Conservation (phyloP, 371 early-diverging fungal genomes). For the Saksenaea vasiformis region DNA sequence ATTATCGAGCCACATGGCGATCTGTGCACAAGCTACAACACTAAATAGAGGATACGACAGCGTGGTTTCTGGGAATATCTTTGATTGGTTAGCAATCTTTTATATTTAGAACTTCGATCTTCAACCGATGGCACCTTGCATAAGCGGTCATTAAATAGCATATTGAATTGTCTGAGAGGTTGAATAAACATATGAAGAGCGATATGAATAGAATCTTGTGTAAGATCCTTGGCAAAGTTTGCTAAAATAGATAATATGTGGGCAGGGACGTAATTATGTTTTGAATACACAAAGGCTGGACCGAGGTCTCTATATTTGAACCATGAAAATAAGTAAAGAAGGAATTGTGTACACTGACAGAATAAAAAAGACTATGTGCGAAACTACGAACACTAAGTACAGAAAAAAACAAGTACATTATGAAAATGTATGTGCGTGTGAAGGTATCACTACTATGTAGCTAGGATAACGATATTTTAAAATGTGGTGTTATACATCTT, state of each 20-base stretch:
- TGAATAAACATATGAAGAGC: no score
- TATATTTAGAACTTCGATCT: neutral
- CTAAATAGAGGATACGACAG: neutral
- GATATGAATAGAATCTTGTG: no score
- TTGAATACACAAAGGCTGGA: neutral
- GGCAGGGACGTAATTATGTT: neutral
- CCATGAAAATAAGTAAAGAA: slow-evolving; percentile 5
- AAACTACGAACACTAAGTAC: slow-evolving; percentile 17
- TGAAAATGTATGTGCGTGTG: neutral
- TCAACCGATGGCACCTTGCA: no score
- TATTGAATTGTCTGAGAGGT: no score
- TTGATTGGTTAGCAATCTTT: neutral
- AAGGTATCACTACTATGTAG: neutral
- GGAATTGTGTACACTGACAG: slow-evolving; percentile 22
- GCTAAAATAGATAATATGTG: neutral
- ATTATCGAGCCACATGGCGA: neutral
- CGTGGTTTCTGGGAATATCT: neutral
- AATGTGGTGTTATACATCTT: slow-evolving; percentile 46
- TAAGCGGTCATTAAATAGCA: neutral
- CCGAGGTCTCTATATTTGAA: neutral
- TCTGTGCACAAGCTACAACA: neutral
- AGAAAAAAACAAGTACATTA: slow-evolving; percentile 12
- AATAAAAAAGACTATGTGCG: slow-evolving; percentile 20
- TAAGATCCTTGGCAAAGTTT: no score
- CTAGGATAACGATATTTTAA: slow-evolving; percentile 6